A percentile compares a stretch with the other conserved stretches of the same genome.
phyloP scores from a whole-genome alignment of 768 basidiomycete species.

The Leucocoprinus sp. region DNA sequence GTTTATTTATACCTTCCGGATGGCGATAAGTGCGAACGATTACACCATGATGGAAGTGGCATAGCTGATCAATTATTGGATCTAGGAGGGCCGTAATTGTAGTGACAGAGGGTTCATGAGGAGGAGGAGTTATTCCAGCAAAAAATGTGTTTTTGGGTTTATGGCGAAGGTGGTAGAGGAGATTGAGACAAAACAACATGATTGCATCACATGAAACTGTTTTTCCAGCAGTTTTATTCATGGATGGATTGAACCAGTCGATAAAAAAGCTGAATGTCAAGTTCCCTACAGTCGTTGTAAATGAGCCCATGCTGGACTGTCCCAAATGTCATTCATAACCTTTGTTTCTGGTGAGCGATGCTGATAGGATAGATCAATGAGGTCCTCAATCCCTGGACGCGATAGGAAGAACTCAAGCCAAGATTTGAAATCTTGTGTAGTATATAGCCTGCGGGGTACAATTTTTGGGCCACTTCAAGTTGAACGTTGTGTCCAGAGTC shows the following conservation, averaged over 20 bases:
- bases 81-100: conserved; percentile 15
- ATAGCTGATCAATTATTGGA: conserved; percentile 4
- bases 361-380: conserved; percentile 15
- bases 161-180: conserved; percentile 13
- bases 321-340: conserved; percentile 14
- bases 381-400: conserved; percentile 16
- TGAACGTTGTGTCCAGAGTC: conserved; percentile 9
- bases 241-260: conserved; percentile 23
- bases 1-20: conserved; percentile 13
- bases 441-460: conserved; percentile 14
- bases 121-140: conserved; percentile 19
- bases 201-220: conserved; percentile 14
- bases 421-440: conserved; percentile 15
- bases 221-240: conserved; percentile 21
- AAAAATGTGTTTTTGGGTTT: conserved; percentile 11
- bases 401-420: conserved; percentile 18
- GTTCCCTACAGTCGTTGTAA: conserved; percentile 15
- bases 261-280: too few relatives aligned
- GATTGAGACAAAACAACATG: conserved; percentile 15
- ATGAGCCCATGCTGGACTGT: conserved; percentile 18
- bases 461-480: conserved; percentile 7
- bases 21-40: conserved; percentile 12
- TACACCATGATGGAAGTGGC: conserved; percentile 11
- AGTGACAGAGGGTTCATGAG: conserved; percentile 15
- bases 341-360: conserved; percentile 10